Evolutionary conservation across 768 basidiomycete species (phyloP), one percentile per base, ranked within the genome.

Genomic region (Rubroboletus satanas): DNA sequence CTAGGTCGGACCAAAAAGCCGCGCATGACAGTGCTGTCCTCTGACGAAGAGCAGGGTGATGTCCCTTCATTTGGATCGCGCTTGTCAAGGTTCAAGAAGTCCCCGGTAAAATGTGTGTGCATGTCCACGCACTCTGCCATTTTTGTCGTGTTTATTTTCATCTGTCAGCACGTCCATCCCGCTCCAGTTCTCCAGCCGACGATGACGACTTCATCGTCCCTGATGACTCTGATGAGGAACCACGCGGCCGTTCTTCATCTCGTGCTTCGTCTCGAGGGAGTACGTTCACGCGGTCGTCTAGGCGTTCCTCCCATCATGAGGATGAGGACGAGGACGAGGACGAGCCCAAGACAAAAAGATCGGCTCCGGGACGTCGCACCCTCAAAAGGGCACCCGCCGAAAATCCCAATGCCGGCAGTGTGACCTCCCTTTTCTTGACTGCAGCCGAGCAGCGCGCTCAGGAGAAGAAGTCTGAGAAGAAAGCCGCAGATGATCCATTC

Each of bases 401-500:
- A 6, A 58, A 61, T n/a, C 51, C 69, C 17, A 62, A 67, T 28
- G 68, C 68, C 26, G 63, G 66, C 42, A 70, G 73, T 26, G 67
- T 50, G 5, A 66, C 67, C 36, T 71, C 69, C 39, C 68, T 71
- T 9, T 90, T 95, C 72, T 75, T 94, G 52, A 96, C 93, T 15
- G 85, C 85, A 7, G 93, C 95, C 2, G 93, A 95, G 67, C 80
- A 80, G 59, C 79, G 88, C 7, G 79, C 83, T 45, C 81, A 85
- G 64, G 81, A 83, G 36, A 88, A 85, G 68, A 96, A 93, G 68
- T 83, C 83, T 14, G 85, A 87, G 52, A 95, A 96, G 75, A 87
- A 91, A 67, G 77, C 84, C 2, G 72, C 81, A 7, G 93, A 98
- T 54, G 79, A 83, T 55, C 83, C 90, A 1, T 97, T 85, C 67